Percentiles rank a stretch among this genome's conserved stretches.
These are phyloP conservation scores for Eudorina sp. DNA, from an alignment of 139 green algal genomes.

Conservation along the genomic window DNA sequence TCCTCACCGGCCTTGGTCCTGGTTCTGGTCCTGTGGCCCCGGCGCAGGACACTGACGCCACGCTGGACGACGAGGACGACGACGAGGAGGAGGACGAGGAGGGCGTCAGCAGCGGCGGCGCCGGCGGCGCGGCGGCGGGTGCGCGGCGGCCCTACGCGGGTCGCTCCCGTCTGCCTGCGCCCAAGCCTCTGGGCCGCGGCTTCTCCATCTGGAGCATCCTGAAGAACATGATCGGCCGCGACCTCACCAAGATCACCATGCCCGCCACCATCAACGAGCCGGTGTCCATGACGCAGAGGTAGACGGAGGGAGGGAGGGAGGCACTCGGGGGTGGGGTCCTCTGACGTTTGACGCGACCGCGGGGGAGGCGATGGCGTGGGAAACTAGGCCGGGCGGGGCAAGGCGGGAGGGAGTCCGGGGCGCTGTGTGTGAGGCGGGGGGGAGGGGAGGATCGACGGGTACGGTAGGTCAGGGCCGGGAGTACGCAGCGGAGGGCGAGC, in stretches of 20 bases:
- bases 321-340: too few species aligned
- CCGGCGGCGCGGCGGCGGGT: neutral
- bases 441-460: too few species aligned
- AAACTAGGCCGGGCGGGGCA: too few species aligned
- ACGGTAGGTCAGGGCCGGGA: too few species aligned
- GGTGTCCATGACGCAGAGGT: conserved; percentile 87
- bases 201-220: conserved; percentile 92
- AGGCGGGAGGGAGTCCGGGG: too few species aligned
- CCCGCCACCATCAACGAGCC: conserved; percentile 98
- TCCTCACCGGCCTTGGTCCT: too few species aligned
- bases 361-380: too few species aligned
- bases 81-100: neutral
- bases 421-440: too few species aligned
- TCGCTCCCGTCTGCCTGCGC: conserved; percentile 52
- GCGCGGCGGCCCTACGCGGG: conserved; percentile 10
- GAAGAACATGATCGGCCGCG: conserved; percentile 88
- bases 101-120: neutral
- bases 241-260: conserved; percentile 90
- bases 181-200: conserved; percentile 59
- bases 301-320: neutral
- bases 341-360: too few species aligned
- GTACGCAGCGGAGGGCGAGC: too few species aligned
- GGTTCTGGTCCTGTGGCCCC: too few species aligned
- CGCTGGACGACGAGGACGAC: conserved; percentile 41
- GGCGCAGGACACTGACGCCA: conserved; percentile 35